These are phyloP conservation scores for Vachellia collinsii DNA, from an alignment of 306 rosid genomes.

Conservation along the genomic window DNA sequence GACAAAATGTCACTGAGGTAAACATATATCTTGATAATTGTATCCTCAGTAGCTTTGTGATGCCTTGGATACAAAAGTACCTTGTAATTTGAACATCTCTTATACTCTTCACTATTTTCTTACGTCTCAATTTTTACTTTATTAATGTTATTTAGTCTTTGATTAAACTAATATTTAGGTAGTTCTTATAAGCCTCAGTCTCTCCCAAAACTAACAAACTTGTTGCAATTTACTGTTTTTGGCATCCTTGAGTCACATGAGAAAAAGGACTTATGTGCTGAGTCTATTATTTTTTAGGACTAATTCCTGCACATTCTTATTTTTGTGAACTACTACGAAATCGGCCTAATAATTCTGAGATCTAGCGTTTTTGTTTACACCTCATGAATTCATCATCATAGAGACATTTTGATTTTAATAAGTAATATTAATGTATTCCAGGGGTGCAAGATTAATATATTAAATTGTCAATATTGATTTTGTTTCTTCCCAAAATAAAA, in stretches of 20 bases:
- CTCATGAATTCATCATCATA: not conserved
- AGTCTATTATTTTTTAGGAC: not conserved
- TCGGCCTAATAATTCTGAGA: not conserved
- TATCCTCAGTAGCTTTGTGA: not conserved
- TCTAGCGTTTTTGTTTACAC: not conserved
- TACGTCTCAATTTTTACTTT: not conserved
- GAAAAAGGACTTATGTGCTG: not conserved
- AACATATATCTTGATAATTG: constrained; percentile 26
- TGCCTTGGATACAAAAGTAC: not conserved
- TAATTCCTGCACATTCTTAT: not conserved
- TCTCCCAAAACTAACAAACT: not conserved
- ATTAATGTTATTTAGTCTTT: not conserved
- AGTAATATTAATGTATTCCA: not conserved
- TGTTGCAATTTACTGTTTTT: not conserved
- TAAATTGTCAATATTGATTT: not conserved
- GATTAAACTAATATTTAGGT: not conserved
- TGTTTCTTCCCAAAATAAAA: not conserved
- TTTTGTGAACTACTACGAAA: not conserved
- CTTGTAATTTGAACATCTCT: not conserved
- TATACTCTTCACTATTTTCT: not conserved
- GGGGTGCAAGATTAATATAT: not conserved
- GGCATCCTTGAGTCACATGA: not conserved
- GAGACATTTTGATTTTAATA: not conserved
- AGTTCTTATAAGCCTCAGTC: not conserved
- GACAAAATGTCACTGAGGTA: constrained; percentile 60